These are phyloP conservation scores for Fonsecaea erecta DNA, from an alignment of 2,329 filamentous ascomycete genomes.

Conservation along the genomic window DNA sequence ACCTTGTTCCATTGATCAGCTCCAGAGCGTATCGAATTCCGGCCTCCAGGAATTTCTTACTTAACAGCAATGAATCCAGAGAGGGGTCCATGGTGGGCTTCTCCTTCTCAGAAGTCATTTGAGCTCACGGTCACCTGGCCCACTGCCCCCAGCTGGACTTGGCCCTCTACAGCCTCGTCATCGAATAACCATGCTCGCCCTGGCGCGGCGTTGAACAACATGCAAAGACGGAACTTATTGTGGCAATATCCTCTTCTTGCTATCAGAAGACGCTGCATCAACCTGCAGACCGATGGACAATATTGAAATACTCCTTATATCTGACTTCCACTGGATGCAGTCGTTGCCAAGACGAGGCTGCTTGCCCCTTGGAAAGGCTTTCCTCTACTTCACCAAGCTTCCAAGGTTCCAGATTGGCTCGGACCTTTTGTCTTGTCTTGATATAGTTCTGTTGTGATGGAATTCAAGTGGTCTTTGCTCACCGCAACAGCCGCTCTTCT, in stretches of 20 bases:
- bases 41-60: conserved; percentile 31
- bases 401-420: neutral
- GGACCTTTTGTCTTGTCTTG: neutral
- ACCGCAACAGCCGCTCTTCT: conserved; percentile 33
- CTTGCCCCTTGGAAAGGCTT: neutral
- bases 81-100: conserved; percentile 34
- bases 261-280: neutral
- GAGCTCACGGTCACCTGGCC: neutral
- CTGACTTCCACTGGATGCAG: neutral
- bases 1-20: neutral
- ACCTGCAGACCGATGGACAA: neutral
- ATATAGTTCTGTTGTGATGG: neutral
- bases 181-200: neutral
- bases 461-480: neutral
- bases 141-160: neutral
- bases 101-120: conserved; percentile 23
- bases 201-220: neutral
- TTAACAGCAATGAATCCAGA: conserved; percentile 24
- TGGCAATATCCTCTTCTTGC: neutral
- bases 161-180: neutral
- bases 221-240: neutral
- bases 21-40: conserved; percentile 28
- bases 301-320: neutral
- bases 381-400: neutral
- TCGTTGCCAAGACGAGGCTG: conserved; percentile 30